A percentile compares a stretch with the other conserved stretches of the same genome.
These are phyloP conservation scores for Globisporangium orthogonon DNA, from an alignment of 352 stramenopile species.

Conservation along the genomic window DNA sequence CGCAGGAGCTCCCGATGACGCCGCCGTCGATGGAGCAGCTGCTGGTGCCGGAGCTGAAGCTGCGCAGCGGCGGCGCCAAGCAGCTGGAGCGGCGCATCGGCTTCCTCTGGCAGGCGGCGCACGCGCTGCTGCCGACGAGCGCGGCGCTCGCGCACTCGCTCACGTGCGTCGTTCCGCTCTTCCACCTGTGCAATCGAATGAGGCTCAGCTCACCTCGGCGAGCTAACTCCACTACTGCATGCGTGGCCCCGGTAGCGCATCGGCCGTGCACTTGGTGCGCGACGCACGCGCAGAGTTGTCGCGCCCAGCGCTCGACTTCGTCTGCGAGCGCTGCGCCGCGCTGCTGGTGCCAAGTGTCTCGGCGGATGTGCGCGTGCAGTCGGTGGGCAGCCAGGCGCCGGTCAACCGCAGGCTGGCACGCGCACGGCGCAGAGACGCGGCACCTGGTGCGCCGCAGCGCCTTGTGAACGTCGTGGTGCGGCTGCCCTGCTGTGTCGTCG, in stretches of 20 bases:
- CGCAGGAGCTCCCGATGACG: too few species aligned
- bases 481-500: too few species aligned
- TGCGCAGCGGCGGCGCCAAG: constrained; percentile 14
- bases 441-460: constrained; percentile 10
- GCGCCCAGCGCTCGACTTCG: constrained; percentile 40
- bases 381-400: constrained; percentile 24
- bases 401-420: constrained; percentile 49
- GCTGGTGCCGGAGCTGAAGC: constrained; percentile 10
- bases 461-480: constrained; percentile 36
- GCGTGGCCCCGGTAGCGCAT: constrained; percentile 19
- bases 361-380: constrained; percentile 40
- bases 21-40: not conserved
- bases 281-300: constrained; percentile 30
- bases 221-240: not conserved
- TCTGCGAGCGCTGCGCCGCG: constrained; percentile 58
- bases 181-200: too few species aligned
- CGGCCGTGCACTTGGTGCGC: constrained; percentile 46
- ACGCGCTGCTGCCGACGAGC: constrained; percentile 33
- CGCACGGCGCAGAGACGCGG: constrained; percentile 16
- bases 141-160: constrained; percentile 42
- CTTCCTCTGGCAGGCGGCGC: constrained; percentile 62
- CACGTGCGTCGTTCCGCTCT: constrained; percentile 20
- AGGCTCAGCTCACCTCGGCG: too few species aligned
- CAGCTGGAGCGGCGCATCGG: constrained; percentile 62
- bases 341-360: constrained; percentile 59